phyloP scores from a whole-genome alignment of 768 basidiomycete genomes.

The Mycena galopus region DNA sequence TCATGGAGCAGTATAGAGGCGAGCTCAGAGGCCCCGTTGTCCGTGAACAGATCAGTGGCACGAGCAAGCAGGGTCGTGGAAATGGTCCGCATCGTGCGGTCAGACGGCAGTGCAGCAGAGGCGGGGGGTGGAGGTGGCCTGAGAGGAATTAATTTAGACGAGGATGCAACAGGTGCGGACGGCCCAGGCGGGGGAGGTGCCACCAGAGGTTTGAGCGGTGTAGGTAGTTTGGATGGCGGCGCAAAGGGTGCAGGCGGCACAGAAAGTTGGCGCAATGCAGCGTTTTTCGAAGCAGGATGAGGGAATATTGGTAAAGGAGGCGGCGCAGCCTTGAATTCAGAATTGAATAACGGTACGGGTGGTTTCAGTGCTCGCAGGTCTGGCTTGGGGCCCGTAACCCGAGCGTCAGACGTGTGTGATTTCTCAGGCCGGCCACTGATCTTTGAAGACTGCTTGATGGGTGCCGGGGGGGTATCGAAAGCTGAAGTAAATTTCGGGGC shows the following conservation, averaged over 20 bases:
- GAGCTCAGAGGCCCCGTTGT: conserved; percentile 63
- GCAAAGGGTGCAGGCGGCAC: conserved; percentile 21
- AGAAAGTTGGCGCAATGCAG: conserved; percentile 27
- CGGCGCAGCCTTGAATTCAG: conserved; percentile 7
- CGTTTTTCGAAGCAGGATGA: conserved; percentile 14
- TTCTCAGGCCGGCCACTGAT: neutral
- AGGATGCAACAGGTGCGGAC: conserved; percentile 24
- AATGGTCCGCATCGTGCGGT: conserved; percentile 59
- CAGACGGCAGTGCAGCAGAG: conserved; percentile 42
- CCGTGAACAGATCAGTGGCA: conserved; percentile 65
- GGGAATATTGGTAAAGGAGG: conserved; percentile 22
- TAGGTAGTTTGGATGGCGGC: conserved; percentile 19
- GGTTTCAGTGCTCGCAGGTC: conserved; percentile 28
- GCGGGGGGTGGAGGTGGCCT: conserved; percentile 32
- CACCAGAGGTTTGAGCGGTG: conserved; percentile 28
- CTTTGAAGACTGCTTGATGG: conserved; percentile 14
- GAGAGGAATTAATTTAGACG: conserved; percentile 26
- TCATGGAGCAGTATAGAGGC: conserved; percentile 67
- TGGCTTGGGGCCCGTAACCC: conserved; percentile 6
- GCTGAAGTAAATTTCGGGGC: conserved; percentile 31
- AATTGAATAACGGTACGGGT: conserved; percentile 29
- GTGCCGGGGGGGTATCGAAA: conserved; percentile 12
- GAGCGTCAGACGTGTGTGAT: neutral
- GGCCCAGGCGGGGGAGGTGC: conserved; percentile 35
- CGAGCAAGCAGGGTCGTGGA: conserved; percentile 65